These are phyloP conservation scores for Hyaloscypha hepaticicola DNA, from an alignment of 495 filamentous ascomycete genomes.

Conservation along the genomic window DNA sequence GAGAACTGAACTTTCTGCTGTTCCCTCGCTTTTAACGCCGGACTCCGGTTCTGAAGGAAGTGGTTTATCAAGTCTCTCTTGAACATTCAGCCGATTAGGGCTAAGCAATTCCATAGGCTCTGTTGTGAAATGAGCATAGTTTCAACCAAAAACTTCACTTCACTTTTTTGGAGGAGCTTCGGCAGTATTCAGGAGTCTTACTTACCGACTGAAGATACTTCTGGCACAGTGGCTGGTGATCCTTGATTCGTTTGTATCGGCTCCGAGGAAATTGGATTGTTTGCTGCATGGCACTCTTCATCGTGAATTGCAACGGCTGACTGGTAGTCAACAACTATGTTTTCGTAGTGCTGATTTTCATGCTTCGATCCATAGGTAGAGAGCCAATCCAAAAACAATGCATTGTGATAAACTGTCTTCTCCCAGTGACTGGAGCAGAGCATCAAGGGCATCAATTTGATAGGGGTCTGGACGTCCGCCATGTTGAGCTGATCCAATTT, in stretches of 20 bases:
- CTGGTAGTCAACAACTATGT: conserved; percentile 18
- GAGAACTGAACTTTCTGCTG: conserved; percentile 12
- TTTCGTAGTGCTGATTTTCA: conserved; percentile 15
- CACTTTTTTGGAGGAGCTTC: too few relatives aligned
- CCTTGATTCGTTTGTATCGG: neutral
- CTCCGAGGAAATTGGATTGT: neutral
- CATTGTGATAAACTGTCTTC: conserved; percentile 20
- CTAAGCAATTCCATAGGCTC: neutral
- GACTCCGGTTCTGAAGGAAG: neutral
- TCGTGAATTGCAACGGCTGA: conserved; percentile 16
- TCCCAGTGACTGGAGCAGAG: conserved; percentile 20
- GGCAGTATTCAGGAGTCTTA: too few relatives aligned
- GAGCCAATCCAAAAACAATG: conserved; percentile 21
- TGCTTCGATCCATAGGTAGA: conserved; percentile 15
- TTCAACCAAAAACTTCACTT: neutral
- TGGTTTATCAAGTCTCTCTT: neutral
- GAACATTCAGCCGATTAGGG: conserved; percentile 1
- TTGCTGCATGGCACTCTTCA: neutral
- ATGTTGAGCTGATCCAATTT: conserved; percentile 17
- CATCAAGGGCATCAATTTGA: conserved; percentile 22
- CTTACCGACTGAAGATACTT: neutral
- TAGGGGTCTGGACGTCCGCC: conserved; percentile 16
- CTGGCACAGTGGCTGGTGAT: conserved; percentile 7
- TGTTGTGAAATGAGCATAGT: neutral
- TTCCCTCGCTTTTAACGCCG: neutral